Base-by-base conservation (phyloP, 805 yeast species). In the Blastobotrys chiropterorum region DNA sequence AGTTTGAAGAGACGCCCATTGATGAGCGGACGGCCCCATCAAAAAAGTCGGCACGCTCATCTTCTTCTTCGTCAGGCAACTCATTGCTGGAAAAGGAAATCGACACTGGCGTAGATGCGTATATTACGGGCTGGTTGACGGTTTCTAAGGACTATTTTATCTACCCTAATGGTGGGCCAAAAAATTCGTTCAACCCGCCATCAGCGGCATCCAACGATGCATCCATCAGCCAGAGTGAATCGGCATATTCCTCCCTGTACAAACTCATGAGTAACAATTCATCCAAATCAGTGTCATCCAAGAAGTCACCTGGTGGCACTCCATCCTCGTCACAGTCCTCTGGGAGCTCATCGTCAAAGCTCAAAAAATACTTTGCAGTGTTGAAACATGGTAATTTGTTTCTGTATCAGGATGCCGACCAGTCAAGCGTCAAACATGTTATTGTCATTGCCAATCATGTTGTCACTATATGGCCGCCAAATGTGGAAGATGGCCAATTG, bases 321-420 rank as follows among this genome's bases (percentile, higher is more conserved):
- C 11, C 34, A 11, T 26, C 34, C 40, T 53, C 14, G 53, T 53
- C 15, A 20, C 52, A 31, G 40, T 15, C 38, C 4, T 31, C 48
- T 15, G 38, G 39, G 31, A n/a, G 22, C 6, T 46, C 48, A 26
- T 26, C 34, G 34, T 26, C 81, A 59, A 81, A 80, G 57, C 62
- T 81, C 53, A 81, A 79, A 20, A 76, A 59, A 48, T 67, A 62
- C 56, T 70, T 59, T 61, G 72, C 71, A 2, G 67, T 86, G 0
- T 71, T 90, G 49, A 85, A 86, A 61, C 97, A 90, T 62, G 96
- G 97, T 0, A 90, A 90, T 62, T 68, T 94, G 50, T 88, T 90
- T 62, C 71, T 94, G n/a, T 92, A 87, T 69, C 80, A 80, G 54
- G 88, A 86, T 62, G 85, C 83, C 54, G 71, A 73, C 46, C 74